These are phyloP conservation scores for Tephrocybe sp. DNA, from an alignment of 768 basidiomycete species.

Conservation along the genomic window DNA sequence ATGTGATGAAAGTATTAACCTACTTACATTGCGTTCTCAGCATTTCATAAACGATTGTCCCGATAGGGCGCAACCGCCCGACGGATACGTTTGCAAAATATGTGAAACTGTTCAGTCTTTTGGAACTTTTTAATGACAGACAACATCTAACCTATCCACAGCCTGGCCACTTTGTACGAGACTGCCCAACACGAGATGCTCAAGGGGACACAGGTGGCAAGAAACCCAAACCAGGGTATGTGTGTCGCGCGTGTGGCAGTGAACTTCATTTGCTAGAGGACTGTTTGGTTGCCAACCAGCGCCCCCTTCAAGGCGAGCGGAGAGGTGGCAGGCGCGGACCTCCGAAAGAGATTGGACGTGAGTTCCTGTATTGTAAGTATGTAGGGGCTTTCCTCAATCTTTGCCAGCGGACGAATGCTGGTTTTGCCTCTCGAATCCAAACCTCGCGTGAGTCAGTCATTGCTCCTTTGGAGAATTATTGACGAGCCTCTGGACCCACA, in stretches of 20 bases:
- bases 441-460: conserved; percentile 63
- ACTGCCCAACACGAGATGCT: conserved; percentile 81
- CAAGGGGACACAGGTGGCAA: conserved; percentile 81
- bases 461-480: conserved; percentile 2
- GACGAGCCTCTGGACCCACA: conserved; percentile 29
- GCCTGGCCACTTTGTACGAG: conserved; percentile 84
- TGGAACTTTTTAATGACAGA: background rate
- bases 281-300: conserved; percentile 71
- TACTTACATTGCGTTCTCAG: conserved; percentile 32
- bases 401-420: conserved; percentile 86
- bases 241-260: conserved; percentile 90
- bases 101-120: conserved; percentile 64
- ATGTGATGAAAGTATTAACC: background rate
- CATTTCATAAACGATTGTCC: conserved; percentile 81
- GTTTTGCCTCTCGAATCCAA: conserved; percentile 97
- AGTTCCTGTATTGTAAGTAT: conserved; percentile 35
- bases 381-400: background rate
- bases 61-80: conserved; percentile 72
- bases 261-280: conserved; percentile 86
- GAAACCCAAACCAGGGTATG: conserved; percentile 83
- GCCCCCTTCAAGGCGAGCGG: conserved; percentile 34
- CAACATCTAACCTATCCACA: conserved; percentile 24
- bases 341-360: conserved; percentile 80
- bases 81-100: conserved; percentile 85
- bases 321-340: conserved; percentile 52